These are phyloP conservation scores for Boletus insuetus DNA, from an alignment of 768 basidiomycete genomes.

Conservation along the genomic window DNA sequence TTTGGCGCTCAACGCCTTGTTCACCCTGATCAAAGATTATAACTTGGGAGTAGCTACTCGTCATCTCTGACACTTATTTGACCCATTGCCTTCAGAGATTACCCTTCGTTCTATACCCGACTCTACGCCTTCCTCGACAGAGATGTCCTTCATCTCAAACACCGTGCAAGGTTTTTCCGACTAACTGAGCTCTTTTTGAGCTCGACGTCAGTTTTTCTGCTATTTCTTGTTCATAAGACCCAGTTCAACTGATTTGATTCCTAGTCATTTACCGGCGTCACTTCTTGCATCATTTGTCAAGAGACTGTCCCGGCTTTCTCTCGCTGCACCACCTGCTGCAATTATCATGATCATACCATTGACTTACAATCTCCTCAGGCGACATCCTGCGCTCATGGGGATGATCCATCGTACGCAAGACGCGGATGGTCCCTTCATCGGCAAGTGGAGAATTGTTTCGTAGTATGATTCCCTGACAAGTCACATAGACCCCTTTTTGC, in stretches of 20 bases:
- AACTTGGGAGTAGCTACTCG: constrained; percentile 66
- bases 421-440: constrained; percentile 32
- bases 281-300: constrained; percentile 96
- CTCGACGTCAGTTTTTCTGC: constrained; percentile 68
- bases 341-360: constrained; percentile 91
- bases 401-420: constrained; percentile 78
- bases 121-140: constrained; percentile 88
- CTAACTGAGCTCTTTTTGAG: constrained; percentile 87
- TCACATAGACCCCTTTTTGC: constrained; percentile 65
- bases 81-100: constrained; percentile 59
- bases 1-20: constrained; percentile 87
- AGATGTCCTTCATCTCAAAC: constrained; percentile 86
- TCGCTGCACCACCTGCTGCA: constrained; percentile 85
- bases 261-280: constrained; percentile 81
- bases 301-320: constrained; percentile 78
- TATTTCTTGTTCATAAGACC: neutral
- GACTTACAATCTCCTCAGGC: constrained; percentile 90
- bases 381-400: constrained; percentile 86
- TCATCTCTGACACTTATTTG: constrained; percentile 1
- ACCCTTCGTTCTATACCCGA: constrained; percentile 91
- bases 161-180: constrained; percentile 93
- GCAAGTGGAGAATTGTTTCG: constrained; percentile 21
- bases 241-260: constrained; percentile 2
- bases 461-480: constrained; percentile 1
- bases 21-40: constrained; percentile 87